Base-by-base conservation (phyloP, 257 asterid species). In the Coffea eugenioides region DNA sequence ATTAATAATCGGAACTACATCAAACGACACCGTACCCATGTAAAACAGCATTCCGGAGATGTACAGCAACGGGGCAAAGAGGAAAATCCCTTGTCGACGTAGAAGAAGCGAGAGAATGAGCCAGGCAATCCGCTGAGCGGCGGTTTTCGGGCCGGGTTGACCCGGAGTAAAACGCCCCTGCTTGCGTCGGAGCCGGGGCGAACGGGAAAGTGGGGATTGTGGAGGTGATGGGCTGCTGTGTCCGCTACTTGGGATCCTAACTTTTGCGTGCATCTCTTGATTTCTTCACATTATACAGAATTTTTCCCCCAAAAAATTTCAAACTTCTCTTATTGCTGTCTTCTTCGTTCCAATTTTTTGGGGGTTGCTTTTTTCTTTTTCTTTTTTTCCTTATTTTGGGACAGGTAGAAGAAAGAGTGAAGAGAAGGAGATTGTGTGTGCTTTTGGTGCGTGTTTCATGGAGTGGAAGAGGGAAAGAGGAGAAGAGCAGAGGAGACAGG, bases 231-330 rank as follows among this genome's bases (percentile, higher is more conserved):
- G 97, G 91, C 96, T 90, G 89, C 76, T 90, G 84, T 91, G 92
- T 90, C 98, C 99, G 91, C 98, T 95, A 90, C 87, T 86, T 86
- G 97, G 97, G 69, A 92, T 95, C 93, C 99, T 93, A 84, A 87
- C 91, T 85, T 92, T 88, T 75, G 97, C 97, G 82, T 88, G 97
- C 99, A 95, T 95, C 90, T 89, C 94, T 85, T 80, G 83, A 69
- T 51, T 66, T 77, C 86, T 88, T 90, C 91, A 92, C 89, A 84
- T 85, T 86, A 77, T 82, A 75, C 52, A 62, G 59, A 31, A 21
- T 46, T 75, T 45, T 20, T 71, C 16, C n/a, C 9, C 14, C 8
- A 25, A 73, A 39, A 78, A 69, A 78, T 43, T 31, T 56, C 18
- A 15, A 56, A 39, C 8, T 45, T 46, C 18, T 48, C 14, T 16